Conservation (phyloP, 257 asterid genomes). For the Plantago elongata region DNA sequence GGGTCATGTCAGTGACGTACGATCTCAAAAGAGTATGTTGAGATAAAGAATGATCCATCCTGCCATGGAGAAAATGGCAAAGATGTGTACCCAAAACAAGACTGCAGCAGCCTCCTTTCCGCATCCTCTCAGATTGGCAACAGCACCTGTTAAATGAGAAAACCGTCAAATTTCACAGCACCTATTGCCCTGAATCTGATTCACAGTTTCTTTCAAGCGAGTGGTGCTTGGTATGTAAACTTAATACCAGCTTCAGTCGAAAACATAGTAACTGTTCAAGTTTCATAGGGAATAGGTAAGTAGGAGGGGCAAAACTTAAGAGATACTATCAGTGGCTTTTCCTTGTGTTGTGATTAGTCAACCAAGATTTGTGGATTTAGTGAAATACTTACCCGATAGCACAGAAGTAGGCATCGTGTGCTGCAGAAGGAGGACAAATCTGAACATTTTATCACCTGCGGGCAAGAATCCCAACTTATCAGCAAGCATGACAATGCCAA, state of each 20-base stretch:
- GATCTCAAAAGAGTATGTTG: conserved; percentile 61
- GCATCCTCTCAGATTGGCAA: conserved; percentile 95
- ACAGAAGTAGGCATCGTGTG: conserved; percentile 98
- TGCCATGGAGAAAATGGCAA: conserved; percentile 91
- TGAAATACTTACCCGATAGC: conserved; percentile 59
- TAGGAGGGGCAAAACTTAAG: too few relatives aligned
- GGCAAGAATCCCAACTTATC: conserved; percentile 91
- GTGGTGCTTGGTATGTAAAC: too few relatives aligned
- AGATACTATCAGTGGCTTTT: too few relatives aligned
- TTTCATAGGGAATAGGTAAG: too few relatives aligned
- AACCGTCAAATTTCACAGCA: neutral
- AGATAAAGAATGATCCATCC: conserved; percentile 94
- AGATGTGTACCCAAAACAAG: conserved; percentile 96
- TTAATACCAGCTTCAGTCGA: too few relatives aligned
- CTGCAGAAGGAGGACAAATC: conserved; percentile 92
- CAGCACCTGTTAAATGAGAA: conserved; percentile 59
- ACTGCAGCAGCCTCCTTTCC: conserved; percentile 93
- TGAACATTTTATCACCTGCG: conserved; percentile 85
- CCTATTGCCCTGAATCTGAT: neutral
- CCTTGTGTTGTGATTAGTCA: neutral
- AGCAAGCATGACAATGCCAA: conserved; percentile 85
- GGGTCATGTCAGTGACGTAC: neutral
- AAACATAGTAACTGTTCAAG: too few relatives aligned
- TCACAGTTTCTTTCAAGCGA: too few relatives aligned
- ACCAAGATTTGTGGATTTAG: neutral